Evolutionary conservation across 164 flowering plant species (phyloP).

Genomic region (Vitis labrusca): DNA sequence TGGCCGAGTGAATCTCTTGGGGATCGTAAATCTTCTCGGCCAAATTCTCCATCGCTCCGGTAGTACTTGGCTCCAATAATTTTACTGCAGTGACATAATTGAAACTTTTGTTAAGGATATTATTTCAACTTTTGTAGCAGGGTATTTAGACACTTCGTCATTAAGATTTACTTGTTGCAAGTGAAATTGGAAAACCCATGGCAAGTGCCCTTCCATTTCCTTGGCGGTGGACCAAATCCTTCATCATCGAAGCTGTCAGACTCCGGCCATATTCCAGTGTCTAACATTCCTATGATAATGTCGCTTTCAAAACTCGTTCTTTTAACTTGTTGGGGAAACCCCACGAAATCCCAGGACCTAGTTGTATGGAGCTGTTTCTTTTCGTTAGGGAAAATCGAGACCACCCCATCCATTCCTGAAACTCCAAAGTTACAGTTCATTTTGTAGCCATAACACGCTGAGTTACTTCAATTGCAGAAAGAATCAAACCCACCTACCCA

Average conservation of each 20-base stretch:
- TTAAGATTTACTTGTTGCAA: conserved; percentile 55
- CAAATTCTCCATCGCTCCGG: not conserved
- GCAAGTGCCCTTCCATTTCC: conserved; percentile 62
- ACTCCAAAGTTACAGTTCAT: not conserved
- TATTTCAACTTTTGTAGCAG: too few species aligned
- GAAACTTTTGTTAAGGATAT: too few species aligned
- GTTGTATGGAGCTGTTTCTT: conserved; percentile 42
- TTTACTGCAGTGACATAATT: conserved; percentile 27
- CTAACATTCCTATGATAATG: conserved; percentile 48
- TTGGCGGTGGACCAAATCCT: conserved; percentile 53
- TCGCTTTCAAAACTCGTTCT: conserved; percentile 30
- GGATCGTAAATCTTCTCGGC: not conserved
- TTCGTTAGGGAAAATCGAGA: conserved; percentile 40
- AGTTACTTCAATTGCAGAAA: not conserved
- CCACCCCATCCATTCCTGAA: conserved; percentile 36
- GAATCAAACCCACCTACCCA: not conserved
- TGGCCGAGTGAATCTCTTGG: conserved; percentile 50
- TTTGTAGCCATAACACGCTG: not conserved
- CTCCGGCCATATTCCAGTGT: conserved; percentile 65
- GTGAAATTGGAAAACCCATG: conserved; percentile 38
- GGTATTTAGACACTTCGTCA: too few species aligned
- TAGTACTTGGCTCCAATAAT: conserved; percentile 49
- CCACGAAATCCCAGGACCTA: conserved; percentile 55
- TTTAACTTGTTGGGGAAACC: conserved; percentile 21
- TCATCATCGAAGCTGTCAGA: conserved; percentile 51